Evolutionary conservation across 1,139 yeast species (phyloP).

Genomic region (Kazachstania sp.): DNA sequence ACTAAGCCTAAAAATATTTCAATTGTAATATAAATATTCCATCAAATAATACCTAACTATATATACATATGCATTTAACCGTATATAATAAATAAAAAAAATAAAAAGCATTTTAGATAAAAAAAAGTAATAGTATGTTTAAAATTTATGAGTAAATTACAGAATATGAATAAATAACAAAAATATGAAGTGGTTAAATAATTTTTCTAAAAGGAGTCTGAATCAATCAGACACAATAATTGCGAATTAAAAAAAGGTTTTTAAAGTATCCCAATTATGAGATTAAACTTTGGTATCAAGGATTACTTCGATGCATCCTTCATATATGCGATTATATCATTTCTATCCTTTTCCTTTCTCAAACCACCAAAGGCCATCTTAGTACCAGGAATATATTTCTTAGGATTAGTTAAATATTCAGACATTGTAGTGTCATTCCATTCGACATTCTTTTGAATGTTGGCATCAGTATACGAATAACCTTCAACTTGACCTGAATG

Average conservation of each 20-base stretch:
- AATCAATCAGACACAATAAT: too few relatives aligned
- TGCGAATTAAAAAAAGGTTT: too few relatives aligned
- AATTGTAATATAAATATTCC: constrained; percentile 1
- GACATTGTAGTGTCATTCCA: constrained; percentile 88
- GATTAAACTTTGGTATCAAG: neutral
- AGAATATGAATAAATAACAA: neutral
- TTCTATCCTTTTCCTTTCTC: constrained; percentile 98
- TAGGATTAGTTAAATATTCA: constrained; percentile 97
- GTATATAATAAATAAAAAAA: neutral
- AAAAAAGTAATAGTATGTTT: neutral
- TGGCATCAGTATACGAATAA: constrained; percentile 94
- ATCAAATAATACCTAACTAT: neutral
- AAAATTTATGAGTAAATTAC: neutral
- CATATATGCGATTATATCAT: constrained; percentile 90
- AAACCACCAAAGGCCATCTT: constrained; percentile 99
- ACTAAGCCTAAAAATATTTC: neutral
- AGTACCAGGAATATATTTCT: constrained; percentile 99
- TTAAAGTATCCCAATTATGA: neutral
- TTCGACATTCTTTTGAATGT: constrained; percentile 86
- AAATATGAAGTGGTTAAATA: too few relatives aligned
- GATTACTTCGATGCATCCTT: constrained; percentile 46
- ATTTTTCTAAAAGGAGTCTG: too few relatives aligned
- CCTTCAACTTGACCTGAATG: constrained; percentile 87
- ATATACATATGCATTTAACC: neutral
- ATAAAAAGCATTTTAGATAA: neutral